phyloP scores from a whole-genome alignment of 257 asterid species.

The Mitragyna speciosa region DNA sequence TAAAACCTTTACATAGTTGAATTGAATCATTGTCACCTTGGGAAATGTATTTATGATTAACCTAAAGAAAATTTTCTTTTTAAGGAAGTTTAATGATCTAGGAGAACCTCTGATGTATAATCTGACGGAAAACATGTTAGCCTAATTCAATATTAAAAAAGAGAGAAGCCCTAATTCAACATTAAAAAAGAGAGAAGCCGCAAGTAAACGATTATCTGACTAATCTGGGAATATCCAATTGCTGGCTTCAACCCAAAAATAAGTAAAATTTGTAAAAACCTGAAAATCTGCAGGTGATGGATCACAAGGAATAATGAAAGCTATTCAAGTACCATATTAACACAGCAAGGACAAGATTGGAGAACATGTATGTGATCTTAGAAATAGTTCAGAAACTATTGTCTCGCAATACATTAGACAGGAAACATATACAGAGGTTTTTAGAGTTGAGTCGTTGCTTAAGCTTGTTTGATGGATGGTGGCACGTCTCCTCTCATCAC shows the following conservation, averaged over 20 bases:
- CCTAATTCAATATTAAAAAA: background rate
- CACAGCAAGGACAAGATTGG: background rate
- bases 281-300: background rate
- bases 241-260: background rate
- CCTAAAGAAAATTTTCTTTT: background rate
- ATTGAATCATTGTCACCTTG: background rate
- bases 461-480: constrained; percentile 32
- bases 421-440: background rate
- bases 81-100: background rate
- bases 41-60: background rate
- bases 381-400: background rate
- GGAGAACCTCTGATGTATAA: background rate
- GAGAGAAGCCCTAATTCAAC: no score
- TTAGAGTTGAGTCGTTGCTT: constrained; percentile 2
- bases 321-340: background rate
- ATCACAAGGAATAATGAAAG: background rate
- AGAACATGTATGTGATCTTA: background rate
- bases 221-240: background rate
- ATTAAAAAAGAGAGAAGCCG: background rate
- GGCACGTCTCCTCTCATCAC: constrained; percentile 86
- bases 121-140: background rate
- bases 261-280: background rate
- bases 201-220: background rate
- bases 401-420: background rate
- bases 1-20: background rate